Percentiles rank a stretch among this genome's conserved stretches.
phyloP scores from a whole-genome alignment of 2,329 filamentous ascomycete species.

The Alternaria rosae region DNA sequence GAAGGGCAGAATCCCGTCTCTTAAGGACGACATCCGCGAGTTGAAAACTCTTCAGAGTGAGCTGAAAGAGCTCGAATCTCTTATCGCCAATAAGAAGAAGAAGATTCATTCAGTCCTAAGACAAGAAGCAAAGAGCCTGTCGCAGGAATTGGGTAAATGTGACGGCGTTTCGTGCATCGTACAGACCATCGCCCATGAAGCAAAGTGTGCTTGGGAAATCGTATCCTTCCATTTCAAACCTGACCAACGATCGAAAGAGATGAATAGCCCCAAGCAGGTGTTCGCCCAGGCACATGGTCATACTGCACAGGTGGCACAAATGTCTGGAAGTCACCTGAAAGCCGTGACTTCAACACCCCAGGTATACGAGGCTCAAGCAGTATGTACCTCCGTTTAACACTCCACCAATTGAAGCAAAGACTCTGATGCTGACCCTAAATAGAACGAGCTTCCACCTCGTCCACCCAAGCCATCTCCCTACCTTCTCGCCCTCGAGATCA shows the following conservation, averaged over 20 bases:
- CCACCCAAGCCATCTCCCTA: conserved; percentile 39
- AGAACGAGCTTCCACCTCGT: conserved; percentile 30
- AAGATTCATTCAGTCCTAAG: conserved; percentile 42
- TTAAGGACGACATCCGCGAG: conserved; percentile 53
- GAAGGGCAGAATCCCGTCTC: conserved; percentile 22
- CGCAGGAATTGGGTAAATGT: conserved; percentile 52
- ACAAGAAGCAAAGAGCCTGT: conserved; percentile 42
- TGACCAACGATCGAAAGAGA: conserved; percentile 22
- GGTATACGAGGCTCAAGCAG: conserved; percentile 21
- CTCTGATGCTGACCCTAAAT: neutral
- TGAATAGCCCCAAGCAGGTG: conserved; percentile 36
- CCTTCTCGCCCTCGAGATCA: conserved; percentile 53
- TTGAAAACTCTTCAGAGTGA: conserved; percentile 51
- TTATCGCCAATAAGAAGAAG: conserved; percentile 47
- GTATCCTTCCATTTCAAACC: conserved; percentile 40
- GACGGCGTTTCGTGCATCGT: conserved; percentile 54
- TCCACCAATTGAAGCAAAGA: neutral
- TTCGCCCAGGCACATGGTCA: conserved; percentile 27
- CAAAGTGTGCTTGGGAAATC: conserved; percentile 43
- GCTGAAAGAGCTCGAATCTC: conserved; percentile 47
- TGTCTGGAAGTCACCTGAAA: conserved; percentile 24
- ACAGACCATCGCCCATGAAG: conserved; percentile 48
- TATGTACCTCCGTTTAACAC: conserved; percentile 1
- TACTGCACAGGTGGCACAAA: conserved; percentile 26
- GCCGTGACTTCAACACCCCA: conserved; percentile 18